These are phyloP conservation scores for Rosa multiflora DNA, from an alignment of 306 rosid genomes.

Conservation along the genomic window DNA sequence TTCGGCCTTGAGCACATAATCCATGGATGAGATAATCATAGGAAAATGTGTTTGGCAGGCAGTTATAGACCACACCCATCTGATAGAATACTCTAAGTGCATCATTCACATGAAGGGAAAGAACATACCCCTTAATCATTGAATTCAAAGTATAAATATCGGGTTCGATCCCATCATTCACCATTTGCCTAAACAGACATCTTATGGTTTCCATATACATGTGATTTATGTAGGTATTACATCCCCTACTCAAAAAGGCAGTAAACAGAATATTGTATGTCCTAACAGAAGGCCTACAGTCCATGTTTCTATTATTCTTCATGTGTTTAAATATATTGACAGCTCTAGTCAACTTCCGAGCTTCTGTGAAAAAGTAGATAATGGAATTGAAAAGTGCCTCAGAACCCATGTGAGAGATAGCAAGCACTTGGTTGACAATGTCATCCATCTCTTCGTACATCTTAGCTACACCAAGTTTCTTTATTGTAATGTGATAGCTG, in stretches of 20 bases:
- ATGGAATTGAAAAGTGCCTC: conserved; percentile 76
- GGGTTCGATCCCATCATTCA: conserved; percentile 72
- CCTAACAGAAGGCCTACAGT: conserved; percentile 73
- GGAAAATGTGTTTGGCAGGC: conserved; percentile 70
- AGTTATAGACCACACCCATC: conserved; percentile 72
- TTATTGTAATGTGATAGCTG: conserved; percentile 60
- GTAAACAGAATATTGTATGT: conserved; percentile 81
- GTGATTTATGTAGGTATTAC: conserved; percentile 67
- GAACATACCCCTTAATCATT: conserved; percentile 88
- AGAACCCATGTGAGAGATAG: conserved; percentile 54
- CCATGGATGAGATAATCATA: conserved; percentile 89
- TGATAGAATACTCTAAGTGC: conserved; percentile 83
- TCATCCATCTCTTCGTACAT: conserved; percentile 88
- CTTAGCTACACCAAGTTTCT: conserved; percentile 81
- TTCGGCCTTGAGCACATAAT: conserved; percentile 87
- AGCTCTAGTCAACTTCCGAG: conserved; percentile 78
- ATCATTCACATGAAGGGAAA: conserved; percentile 82
- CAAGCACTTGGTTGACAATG: conserved; percentile 76
- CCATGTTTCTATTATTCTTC: conserved; percentile 50
- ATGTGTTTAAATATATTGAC: conserved; percentile 74
- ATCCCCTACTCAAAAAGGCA: conserved; percentile 71
- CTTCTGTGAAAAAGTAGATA: conserved; percentile 72
- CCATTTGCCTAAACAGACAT: conserved; percentile 78
- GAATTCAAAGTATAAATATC: conserved; percentile 72
- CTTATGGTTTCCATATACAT: conserved; percentile 80